Percentiles rank a stretch among this genome's conserved stretches.
These are phyloP conservation scores for Saccharum officinarum DNA, from an alignment of 176 grass and related monocot genomes.

Conservation along the genomic window DNA sequence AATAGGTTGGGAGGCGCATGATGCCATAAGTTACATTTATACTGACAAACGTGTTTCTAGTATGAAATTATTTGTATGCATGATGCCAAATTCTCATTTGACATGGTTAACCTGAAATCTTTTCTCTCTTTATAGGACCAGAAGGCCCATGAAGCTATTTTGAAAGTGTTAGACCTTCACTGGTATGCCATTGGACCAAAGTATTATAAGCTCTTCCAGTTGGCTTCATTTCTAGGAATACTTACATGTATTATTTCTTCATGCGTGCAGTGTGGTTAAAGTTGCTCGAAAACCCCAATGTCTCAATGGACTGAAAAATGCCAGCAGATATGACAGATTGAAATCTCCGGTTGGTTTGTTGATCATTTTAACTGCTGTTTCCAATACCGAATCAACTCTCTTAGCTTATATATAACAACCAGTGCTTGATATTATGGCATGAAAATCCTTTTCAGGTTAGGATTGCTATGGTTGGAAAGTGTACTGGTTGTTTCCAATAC, in stretches of 20 bases:
- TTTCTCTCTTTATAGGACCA: constrained; percentile 60
- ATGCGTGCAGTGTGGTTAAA: constrained; percentile 44
- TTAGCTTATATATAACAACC: background rate
- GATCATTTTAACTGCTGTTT: background rate
- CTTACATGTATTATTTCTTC: constrained; percentile 24
- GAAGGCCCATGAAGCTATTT: constrained; percentile 89
- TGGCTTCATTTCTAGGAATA: constrained; percentile 9
- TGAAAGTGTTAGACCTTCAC: constrained; percentile 75
- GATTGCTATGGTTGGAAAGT: constrained; percentile 90
- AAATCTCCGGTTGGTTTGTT: constrained; percentile 56
- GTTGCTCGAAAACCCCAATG: constrained; percentile 53
- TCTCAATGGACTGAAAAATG: constrained; percentile 74
- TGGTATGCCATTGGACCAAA: constrained; percentile 46
- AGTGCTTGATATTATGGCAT: constrained; percentile 16
- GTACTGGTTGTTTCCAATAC: too few relatives aligned
- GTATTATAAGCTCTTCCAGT: constrained; percentile 20
- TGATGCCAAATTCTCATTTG: constrained; percentile 15
- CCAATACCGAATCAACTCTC: background rate
- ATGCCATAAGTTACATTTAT: too few relatives aligned
- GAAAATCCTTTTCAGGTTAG: constrained; percentile 61
- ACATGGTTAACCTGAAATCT: background rate
- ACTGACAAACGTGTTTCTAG: too few relatives aligned
- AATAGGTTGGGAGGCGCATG: too few relatives aligned
- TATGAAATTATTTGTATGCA: background rate
- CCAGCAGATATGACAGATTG: constrained; percentile 65